phyloP scores from a whole-genome alignment of 1,284 basidiomycete genomes.

The Marasmius tenuissimus region DNA sequence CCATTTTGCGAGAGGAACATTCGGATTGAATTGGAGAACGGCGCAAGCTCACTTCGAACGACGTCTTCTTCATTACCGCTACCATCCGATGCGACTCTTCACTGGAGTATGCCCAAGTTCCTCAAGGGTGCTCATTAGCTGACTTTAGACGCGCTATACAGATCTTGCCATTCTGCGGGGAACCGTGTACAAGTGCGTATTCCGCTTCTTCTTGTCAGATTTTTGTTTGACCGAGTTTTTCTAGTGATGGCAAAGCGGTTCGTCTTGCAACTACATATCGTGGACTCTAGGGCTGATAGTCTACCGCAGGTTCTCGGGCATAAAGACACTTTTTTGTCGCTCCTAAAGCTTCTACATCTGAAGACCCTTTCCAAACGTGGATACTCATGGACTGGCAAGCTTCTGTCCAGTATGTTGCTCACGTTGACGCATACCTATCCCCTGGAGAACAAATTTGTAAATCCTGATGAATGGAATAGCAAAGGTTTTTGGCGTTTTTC shows the following conservation, averaged over 20 bases:
- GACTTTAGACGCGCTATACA: conserved; percentile 23
- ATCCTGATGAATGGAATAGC: conserved; percentile 77
- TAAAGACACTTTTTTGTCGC: conserved; percentile 60
- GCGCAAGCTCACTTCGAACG: conserved; percentile 82
- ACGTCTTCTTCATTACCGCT: conserved; percentile 74
- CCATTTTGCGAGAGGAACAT: conserved; percentile 77
- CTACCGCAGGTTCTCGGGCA: conserved; percentile 57
- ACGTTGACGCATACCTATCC: conserved; percentile 85
- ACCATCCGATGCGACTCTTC: conserved; percentile 83
- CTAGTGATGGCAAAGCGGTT: conserved; percentile 65
- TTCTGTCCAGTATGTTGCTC: conserved; percentile 75
- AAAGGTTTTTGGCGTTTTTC: conserved; percentile 47
- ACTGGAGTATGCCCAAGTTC: conserved; percentile 68
- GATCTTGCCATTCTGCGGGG: conserved; percentile 71
- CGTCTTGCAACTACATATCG: conserved; percentile 19
- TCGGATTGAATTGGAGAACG: conserved; percentile 76
- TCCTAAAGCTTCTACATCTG: conserved; percentile 68
- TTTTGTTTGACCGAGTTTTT: conserved; percentile 2
- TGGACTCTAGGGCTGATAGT: not conserved
- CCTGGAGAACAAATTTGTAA: conserved; percentile 82
- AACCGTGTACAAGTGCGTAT: conserved; percentile 65
- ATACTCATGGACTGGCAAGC: conserved; percentile 79
- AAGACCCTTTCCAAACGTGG: conserved; percentile 83
- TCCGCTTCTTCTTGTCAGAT: conserved; percentile 3
- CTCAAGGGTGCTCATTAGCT: conserved; percentile 1